Conservation (phyloP, 371 early-diverging fungal species). For the Apophysomyces elegans region DNA sequence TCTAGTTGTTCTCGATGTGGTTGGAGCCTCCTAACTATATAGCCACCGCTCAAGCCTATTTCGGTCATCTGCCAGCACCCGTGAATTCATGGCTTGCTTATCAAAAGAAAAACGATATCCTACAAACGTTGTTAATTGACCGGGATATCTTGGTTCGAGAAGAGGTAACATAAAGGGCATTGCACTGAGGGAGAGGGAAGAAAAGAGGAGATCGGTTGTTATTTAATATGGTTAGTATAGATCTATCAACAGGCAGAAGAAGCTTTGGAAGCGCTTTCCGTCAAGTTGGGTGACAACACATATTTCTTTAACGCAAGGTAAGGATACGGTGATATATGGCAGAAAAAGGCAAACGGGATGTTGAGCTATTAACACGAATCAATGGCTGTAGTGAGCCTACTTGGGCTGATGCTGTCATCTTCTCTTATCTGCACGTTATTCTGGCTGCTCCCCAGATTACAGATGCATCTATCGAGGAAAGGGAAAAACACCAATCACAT, state of each 20-base stretch:
- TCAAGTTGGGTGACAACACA: constrained; percentile 50
- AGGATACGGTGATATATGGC: not conserved
- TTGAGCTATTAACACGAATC: not conserved
- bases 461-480: constrained; percentile 31
- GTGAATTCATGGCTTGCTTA: constrained; percentile 38
- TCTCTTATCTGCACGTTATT: constrained; percentile 64
- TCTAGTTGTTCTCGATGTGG: constrained; percentile 53
- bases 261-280: constrained; percentile 60
- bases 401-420: constrained; percentile 61
- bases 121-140: constrained; percentile 38
- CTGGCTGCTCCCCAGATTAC: constrained; percentile 42
- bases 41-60: constrained; percentile 39
- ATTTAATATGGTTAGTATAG: constrained; percentile 24
- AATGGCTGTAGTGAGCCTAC: constrained; percentile 49
- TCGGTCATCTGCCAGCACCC: constrained; percentile 46
- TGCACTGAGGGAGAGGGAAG: not conserved
- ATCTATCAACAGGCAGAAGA: constrained; percentile 62
- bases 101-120: constrained; percentile 39
- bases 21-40: constrained; percentile 50
- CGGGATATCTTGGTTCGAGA: constrained; percentile 52
- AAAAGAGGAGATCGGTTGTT: not conserved
- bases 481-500: constrained; percentile 45
- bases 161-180: constrained; percentile 35
- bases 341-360: not conserved
- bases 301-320: constrained; percentile 64